Evolutionary conservation across 495 filamentous ascomycete species (phyloP).

Genomic region (Evernia prunastri): DNA sequence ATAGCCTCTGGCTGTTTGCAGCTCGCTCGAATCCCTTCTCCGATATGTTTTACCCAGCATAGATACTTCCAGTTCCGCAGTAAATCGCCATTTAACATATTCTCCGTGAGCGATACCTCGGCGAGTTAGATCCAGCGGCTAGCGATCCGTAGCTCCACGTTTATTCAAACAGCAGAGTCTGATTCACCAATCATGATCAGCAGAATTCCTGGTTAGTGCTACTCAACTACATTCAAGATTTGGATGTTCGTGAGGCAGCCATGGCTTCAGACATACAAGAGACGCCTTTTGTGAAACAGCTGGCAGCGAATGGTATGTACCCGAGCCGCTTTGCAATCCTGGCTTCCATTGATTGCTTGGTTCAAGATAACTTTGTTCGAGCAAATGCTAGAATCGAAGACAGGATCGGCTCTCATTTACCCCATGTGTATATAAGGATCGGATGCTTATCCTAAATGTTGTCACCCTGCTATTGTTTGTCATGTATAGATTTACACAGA

Average conservation of each 20-base stretch:
- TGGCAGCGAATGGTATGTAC: constrained; percentile 65
- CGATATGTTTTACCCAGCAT: neutral
- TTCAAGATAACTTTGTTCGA: neutral
- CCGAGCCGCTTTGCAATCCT: neutral
- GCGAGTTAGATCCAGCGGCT: neutral
- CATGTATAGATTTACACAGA: neutral
- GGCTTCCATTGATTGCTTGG: neutral
- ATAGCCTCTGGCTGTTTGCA: neutral
- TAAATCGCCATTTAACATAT: neutral
- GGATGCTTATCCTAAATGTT: neutral
- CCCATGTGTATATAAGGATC: neutral
- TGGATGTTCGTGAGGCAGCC: constrained; percentile 4
- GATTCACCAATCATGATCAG: constrained; percentile 6
- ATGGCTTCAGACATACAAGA: constrained; percentile 49
- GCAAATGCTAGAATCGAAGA: neutral
- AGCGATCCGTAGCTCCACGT: neutral
- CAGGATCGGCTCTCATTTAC: neutral
- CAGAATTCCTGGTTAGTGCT: neutral
- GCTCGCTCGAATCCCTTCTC: too few relatives aligned
- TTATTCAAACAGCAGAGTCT: constrained; percentile 7
- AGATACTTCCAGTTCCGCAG: neutral
- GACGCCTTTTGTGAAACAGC: constrained; percentile 66
- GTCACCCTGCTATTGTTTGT: neutral
- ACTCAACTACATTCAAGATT: neutral
- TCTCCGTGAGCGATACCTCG: neutral